Percentiles rank a stretch among this genome's conserved stretches.
These are phyloP conservation scores for Cucurbita ficifolia DNA, from an alignment of 306 rosid species.

Conservation along the genomic window DNA sequence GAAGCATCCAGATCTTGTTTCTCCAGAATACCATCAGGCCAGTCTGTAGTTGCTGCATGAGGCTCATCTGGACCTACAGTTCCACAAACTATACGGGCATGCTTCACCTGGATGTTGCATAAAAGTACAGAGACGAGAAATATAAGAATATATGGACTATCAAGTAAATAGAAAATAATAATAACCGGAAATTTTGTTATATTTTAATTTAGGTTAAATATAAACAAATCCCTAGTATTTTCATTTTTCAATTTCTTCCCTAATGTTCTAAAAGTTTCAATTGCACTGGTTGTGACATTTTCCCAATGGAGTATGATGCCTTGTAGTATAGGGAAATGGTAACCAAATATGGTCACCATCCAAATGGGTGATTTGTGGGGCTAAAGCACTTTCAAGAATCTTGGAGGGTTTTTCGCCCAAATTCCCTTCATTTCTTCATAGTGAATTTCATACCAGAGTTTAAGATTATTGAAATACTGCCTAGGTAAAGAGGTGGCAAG, in stretches of 20 bases:
- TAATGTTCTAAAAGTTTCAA: neutral
- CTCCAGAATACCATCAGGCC: slow-evolving; percentile 62
- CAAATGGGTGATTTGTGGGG: no score
- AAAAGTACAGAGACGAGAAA: neutral
- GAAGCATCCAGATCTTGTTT: slow-evolving; percentile 42
- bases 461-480: no score
- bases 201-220: neutral
- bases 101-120: slow-evolving; percentile 23
- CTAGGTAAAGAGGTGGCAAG: no score
- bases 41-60: slow-evolving; percentile 73
- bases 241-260: neutral
- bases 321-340: no score
- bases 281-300: no score
- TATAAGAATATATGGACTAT: neutral
- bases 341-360: no score
- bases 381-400: no score
- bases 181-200: neutral
- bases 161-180: neutral
- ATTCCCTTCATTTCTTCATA: no score
- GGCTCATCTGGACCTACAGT: slow-evolving; percentile 95
- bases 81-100: slow-evolving; percentile 35
- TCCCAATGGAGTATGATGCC: no score
- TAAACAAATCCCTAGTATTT: neutral
- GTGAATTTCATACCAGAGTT: no score
- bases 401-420: no score